Percentiles rank a stretch among this genome's conserved stretches.
Conservation (phyloP, 1,139 yeast species). For the Pichia sp. region DNA sequence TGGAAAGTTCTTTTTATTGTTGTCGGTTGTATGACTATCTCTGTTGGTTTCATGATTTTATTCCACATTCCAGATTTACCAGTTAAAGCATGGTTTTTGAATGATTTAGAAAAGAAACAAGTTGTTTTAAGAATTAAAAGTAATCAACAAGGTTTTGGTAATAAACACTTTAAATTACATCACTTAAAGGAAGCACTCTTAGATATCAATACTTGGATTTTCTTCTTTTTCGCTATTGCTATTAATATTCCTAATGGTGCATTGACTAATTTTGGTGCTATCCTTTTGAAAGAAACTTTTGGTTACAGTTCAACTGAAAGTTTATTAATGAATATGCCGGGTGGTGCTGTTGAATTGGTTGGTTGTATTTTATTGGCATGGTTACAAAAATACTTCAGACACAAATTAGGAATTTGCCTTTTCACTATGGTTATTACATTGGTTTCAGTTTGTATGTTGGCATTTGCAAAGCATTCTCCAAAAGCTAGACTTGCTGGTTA, state of each 20-base stretch:
- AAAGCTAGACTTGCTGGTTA: constrained; percentile 42
- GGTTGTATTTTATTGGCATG: constrained; percentile 38
- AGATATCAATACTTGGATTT: constrained; percentile 40
- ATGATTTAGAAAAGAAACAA: constrained; percentile 32
- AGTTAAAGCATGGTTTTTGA: constrained; percentile 38
- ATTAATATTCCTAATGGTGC: constrained; percentile 37
- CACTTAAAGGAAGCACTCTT: constrained; percentile 42
- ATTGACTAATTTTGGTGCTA: constrained; percentile 33
- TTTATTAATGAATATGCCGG: constrained; percentile 36
- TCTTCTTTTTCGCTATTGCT: constrained; percentile 31
- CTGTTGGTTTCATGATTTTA: constrained; percentile 38
- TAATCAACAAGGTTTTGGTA: constrained; percentile 45
- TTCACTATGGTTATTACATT: constrained; percentile 35
- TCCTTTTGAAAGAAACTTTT: constrained; percentile 25
- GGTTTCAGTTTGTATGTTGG: constrained; percentile 43
- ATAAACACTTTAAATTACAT: constrained; percentile 35
- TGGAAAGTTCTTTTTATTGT: constrained; percentile 47
- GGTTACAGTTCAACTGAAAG: constrained; percentile 25
- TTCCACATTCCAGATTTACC: constrained; percentile 40
- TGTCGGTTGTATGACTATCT: constrained; percentile 43
- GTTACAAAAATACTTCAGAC: constrained; percentile 26
- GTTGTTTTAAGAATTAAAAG: constrained; percentile 35
- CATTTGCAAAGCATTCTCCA: constrained; percentile 35
- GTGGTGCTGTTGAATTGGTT: constrained; percentile 35
- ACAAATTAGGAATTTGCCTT: constrained; percentile 41